Conservation (phyloP, 2,329 filamentous ascomycete species). For the Phialophora macrospora region DNA sequence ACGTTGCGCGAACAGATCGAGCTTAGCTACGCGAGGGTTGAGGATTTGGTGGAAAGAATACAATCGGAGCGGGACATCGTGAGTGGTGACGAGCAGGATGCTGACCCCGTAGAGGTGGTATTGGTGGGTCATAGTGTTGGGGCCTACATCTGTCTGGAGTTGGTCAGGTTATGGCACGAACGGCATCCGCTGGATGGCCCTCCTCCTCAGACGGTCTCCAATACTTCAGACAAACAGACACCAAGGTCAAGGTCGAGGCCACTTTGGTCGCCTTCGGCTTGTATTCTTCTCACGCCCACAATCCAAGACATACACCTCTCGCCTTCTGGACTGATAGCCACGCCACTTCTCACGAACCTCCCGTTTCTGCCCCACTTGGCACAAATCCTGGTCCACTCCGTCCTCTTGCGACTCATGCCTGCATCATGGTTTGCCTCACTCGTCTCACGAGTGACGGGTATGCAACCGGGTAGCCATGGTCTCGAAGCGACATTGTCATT, state of each 20-base stretch:
- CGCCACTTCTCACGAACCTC: constrained; percentile 62
- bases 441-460: constrained; percentile 51
- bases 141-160: constrained; percentile 71
- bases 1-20: constrained; percentile 53
- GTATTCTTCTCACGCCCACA: constrained; percentile 74
- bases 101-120: constrained; percentile 55
- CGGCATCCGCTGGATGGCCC: neutral
- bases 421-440: constrained; percentile 47
- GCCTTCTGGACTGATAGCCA: constrained; percentile 65
- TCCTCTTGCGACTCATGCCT: constrained; percentile 53
- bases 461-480: constrained; percentile 48
- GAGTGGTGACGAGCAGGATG: constrained; percentile 8
- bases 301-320: constrained; percentile 72
- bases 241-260: neutral
- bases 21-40: constrained; percentile 52
- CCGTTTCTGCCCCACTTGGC: constrained; percentile 50
- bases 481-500: constrained; percentile 58
- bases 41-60: constrained; percentile 43
- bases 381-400: constrained; percentile 48
- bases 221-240: neutral
- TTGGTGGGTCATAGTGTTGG: constrained; percentile 77
- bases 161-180: constrained; percentile 63
- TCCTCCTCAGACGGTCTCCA: neutral
- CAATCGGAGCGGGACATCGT: constrained; percentile 29
- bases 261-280: constrained; percentile 49